Percentiles rank a stretch among this genome's conserved stretches.
Conservation (phyloP, 352 stramenopile genomes). For the Pelagophyceae sp. region DNA sequence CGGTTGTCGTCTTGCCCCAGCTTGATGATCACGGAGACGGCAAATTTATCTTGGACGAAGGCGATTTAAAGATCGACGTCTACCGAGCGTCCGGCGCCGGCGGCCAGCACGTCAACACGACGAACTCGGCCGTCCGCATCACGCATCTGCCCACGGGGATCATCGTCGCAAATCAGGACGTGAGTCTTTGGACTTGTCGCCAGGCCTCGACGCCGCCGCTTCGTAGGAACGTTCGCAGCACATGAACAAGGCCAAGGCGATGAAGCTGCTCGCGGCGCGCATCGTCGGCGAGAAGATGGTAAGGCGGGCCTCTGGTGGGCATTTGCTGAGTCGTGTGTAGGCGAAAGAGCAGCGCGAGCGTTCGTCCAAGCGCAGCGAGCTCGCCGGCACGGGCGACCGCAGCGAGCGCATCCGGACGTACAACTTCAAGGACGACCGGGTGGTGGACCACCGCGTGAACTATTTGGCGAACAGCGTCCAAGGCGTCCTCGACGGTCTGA, state of each 20-base stretch:
- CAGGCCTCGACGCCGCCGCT: too few relatives aligned
- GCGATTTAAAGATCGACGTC: slow-evolving; percentile 74
- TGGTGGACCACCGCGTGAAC: slow-evolving; percentile 86
- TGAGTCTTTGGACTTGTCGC: too few relatives aligned
- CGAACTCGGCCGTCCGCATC: slow-evolving; percentile 85
- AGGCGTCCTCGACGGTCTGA: slow-evolving; percentile 67
- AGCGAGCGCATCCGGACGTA: slow-evolving; percentile 91
- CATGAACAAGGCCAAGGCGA: slow-evolving; percentile 89
- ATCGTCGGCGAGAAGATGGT: slow-evolving; percentile 64
- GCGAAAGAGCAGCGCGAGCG: slow-evolving; percentile 39
- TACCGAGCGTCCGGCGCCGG: slow-evolving; percentile 82
- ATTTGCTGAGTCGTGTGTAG: slow-evolving; percentile 22
- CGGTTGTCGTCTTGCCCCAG: slow-evolving; percentile 82
- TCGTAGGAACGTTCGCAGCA: slow-evolving; percentile 91
- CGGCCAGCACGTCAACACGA: slow-evolving; percentile 88
- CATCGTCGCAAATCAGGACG: slow-evolving; percentile 72
- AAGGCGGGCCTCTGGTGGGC: background rate
- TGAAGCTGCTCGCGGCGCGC: slow-evolving; percentile 82
- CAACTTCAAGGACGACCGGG: slow-evolving; percentile 87
- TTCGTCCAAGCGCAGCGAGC: background rate
- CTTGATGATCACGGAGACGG: slow-evolving; percentile 53
- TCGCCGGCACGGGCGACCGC: slow-evolving; percentile 79
- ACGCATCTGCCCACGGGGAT: slow-evolving; percentile 89
- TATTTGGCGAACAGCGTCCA: slow-evolving; percentile 25
- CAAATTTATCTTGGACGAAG: slow-evolving; percentile 57